Base-by-base conservation (phyloP, 495 filamentous ascomycete species). In the Glonium stellatum region DNA sequence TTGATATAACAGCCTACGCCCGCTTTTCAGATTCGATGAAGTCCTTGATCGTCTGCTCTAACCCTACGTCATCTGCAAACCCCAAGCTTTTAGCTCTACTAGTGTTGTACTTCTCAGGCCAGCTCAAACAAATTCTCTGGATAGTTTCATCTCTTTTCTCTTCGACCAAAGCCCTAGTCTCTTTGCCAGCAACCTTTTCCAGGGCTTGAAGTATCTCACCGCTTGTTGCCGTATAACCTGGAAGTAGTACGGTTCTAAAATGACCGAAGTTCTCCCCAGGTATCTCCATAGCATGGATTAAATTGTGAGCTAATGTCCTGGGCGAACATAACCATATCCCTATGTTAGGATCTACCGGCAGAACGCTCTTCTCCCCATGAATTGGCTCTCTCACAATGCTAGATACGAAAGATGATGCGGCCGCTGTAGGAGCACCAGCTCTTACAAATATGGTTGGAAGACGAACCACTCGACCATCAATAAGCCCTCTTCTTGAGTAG, bases 311-410 rank as follows among this genome's bases (percentile, higher is more conserved):
- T 36, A 68, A 52, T 11, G 58, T 64, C 2, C 50, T 54, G 12
- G 65, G 65, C 18, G 61, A 64, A 1, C 48, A 54, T 15, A 68
- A 44, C 65, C 65, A 68, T 31, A 68, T 62, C 15, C 65, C 74
- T 65, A 87, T 61, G 48, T 55, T 53, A 19, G 62, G 59, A 50
- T 63, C 59, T 34, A 68, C 66, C n/a, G 66, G 66, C 6, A 68
- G 51, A 23, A 59, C 57, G 52, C 60, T 66, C 47, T 66, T 59
- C 34, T 66, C 35, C 15, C 66, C 66, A 54, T 68, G 57, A 1
- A 68, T 48, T 10, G 66, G 62, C 25, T 68, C 66, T 31, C 66
- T 19, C 5, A 68, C 66, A 35, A 68, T 68, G 44, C 66, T 63
- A 36, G 56, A 60, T 1, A 66, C 66, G 47, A 68, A 68, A 13